Evolutionary conservation across 176 grass and related monocot genomes (phyloP).

Genomic region (Microstegium vimineum): DNA sequence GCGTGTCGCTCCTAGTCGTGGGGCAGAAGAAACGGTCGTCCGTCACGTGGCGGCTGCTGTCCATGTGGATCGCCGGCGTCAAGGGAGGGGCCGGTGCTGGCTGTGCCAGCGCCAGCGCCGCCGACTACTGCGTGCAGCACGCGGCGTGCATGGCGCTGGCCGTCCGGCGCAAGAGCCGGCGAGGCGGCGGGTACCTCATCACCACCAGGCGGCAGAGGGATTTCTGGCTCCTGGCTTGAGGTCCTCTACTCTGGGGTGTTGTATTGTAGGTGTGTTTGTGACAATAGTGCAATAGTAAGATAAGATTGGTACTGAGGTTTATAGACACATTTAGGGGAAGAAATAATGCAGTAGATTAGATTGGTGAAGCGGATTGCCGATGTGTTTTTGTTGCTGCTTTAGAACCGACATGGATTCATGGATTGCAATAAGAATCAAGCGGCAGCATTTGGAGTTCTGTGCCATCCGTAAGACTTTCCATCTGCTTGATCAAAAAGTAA

Average conservation of each 20-base stretch:
- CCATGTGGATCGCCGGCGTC: constrained; percentile 44
- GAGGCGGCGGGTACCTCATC: constrained; percentile 71
- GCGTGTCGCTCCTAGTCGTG: constrained; percentile 57
- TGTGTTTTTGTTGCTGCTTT: constrained; percentile 1
- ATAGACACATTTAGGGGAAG: not conserved
- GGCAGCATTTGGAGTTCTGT: not conserved
- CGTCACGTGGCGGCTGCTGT: constrained; percentile 54
- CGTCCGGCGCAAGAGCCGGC: constrained; percentile 63
- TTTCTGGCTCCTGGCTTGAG: constrained; percentile 84
- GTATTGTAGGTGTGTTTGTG: constrained; percentile 2
- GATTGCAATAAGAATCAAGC: constrained; percentile 7
- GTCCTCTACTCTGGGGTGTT: not conserved
- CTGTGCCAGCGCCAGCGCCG: not conserved
- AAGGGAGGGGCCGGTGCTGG: not conserved
- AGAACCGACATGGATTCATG: not conserved
- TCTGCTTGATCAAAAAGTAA: not conserved
- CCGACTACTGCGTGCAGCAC: constrained; percentile 73
- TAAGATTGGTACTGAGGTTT: not conserved
- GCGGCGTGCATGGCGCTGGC: constrained; percentile 61
- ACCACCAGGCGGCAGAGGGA: constrained; percentile 67
- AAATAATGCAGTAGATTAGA: constrained; percentile 9
- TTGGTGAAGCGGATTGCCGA: not conserved
- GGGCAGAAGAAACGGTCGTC: constrained; percentile 62
- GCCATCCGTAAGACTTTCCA: not conserved
- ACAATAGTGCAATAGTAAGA: not conserved